phyloP scores from a whole-genome alignment of 805 yeast genomes.

The Scheffersomyces spartinae region DNA sequence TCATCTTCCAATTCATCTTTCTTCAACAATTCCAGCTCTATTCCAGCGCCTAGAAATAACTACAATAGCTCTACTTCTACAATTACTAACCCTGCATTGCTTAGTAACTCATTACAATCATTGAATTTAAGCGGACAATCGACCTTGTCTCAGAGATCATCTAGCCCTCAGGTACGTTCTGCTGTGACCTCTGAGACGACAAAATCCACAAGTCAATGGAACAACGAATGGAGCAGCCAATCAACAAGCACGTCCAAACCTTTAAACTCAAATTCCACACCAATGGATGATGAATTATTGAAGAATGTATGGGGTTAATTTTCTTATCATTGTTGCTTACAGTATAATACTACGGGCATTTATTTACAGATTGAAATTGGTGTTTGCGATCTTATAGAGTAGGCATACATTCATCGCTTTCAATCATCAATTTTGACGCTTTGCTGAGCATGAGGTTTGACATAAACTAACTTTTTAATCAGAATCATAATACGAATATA shows the following conservation, averaged over 20 bases:
- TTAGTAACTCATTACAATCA: conserved; percentile 12
- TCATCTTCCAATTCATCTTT: conserved; percentile 34
- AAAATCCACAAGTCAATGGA: conserved; percentile 8
- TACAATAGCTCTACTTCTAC: conserved; percentile 5
- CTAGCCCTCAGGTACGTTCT: no score
- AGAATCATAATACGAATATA: no score
- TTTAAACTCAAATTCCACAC: conserved; percentile 3
- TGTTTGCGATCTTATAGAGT: no score
- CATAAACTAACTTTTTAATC: no score
- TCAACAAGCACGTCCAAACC: conserved; percentile 5
- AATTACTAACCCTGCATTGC: conserved; percentile 1
- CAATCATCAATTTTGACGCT: no score
- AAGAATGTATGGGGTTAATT: conserved; percentile 61
- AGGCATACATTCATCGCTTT: no score
- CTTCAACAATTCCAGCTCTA: conserved; percentile 6
- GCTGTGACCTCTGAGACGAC: no score
- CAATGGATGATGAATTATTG: conserved; percentile 51
- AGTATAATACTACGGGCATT: no score
- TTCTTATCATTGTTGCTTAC: no score
- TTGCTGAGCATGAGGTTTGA: no score
- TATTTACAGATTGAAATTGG: no score
- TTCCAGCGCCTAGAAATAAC: conserved; percentile 3
- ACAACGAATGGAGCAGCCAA: conserved; percentile 25
- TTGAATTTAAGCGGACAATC: conserved; percentile 8
- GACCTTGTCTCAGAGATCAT: no score